These are phyloP conservation scores for Epipyxis sp. DNA, from an alignment of 108 stramenopile species.

Conservation along the genomic window DNA sequence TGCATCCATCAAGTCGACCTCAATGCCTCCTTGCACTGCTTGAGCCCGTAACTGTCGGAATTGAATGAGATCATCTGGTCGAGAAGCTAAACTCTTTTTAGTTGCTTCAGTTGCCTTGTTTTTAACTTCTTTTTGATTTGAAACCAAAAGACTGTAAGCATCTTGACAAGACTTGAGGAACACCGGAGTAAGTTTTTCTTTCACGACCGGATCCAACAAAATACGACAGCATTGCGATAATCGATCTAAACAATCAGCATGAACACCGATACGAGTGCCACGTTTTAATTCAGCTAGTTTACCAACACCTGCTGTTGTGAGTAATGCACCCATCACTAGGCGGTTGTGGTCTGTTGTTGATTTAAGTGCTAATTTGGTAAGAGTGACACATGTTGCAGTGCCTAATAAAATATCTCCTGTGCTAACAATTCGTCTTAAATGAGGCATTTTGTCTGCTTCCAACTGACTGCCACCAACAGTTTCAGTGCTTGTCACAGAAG, in stretches of 20 bases:
- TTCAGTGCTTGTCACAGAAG: slow-evolving; percentile 68
- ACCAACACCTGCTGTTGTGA: slow-evolving; percentile 47
- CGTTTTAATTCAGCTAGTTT: slow-evolving; percentile 44
- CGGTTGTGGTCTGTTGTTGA: not conserved
- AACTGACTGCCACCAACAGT: slow-evolving; percentile 53
- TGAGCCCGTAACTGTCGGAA: slow-evolving; percentile 84
- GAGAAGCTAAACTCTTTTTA: slow-evolving; percentile 57
- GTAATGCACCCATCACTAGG: slow-evolving; percentile 7
- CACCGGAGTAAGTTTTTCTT: slow-evolving; percentile 34
- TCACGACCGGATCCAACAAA: slow-evolving; percentile 44
- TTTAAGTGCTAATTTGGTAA: slow-evolving; percentile 86
- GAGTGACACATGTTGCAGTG: slow-evolving; percentile 69
- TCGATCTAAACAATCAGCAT: slow-evolving; percentile 30
- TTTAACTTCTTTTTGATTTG: slow-evolving; percentile 50
- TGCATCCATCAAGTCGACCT: slow-evolving; percentile 96
- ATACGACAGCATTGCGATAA: slow-evolving; percentile 39
- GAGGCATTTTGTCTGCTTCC: slow-evolving; percentile 58
- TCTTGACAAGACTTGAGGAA: slow-evolving; percentile 45
- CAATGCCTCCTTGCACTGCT: slow-evolving; percentile 69
- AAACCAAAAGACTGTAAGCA: not conserved
- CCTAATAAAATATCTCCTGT: slow-evolving; percentile 90
- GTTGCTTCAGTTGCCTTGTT: slow-evolving; percentile 57
- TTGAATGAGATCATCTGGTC: slow-evolving; percentile 93
- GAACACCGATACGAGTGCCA: slow-evolving; percentile 41
- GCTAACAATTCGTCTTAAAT: slow-evolving; percentile 77